Evolutionary conservation across 106 monocot genomes (phyloP), one percentile per base, ranked within the genome.

Genomic region (Phalaenopsis aphrodite): DNA sequence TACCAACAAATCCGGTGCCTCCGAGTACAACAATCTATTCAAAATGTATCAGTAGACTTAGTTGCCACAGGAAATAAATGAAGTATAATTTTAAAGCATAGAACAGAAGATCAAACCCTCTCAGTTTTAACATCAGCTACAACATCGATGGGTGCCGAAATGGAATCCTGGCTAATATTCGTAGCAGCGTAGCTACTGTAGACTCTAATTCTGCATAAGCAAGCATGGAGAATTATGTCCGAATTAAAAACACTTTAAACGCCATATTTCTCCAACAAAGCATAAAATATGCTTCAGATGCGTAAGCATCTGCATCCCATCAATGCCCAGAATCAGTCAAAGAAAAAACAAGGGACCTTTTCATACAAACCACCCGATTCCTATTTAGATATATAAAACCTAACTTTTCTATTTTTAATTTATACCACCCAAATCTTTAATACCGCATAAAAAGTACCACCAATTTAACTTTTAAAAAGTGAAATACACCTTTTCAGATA

Each of bases 1-100:
- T 85, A 73, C 98, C 98, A 81, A 98, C 98, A 84, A 94, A 98
- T 65, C 97, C 97, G 79, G 82, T 92, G 64, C 94, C 98, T 73
- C 97, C 97, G 77, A 98, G 85, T 42, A 98, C 94, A 79, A 98
- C 92, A 88, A 98, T 84, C 98, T 98, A 78, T 52, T 18, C 67
- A 37, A 74, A 65, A 66, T 30, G 5, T 24, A 49, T 49, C 2
- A 37, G 23, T 38, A 67, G 55, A 75, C 76, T 23, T 64, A 18
- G 42, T 21, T 57, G 14, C 30, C 16, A n/a, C 3, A 41, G 58
- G 11, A 41, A 55, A 41, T 41, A 80, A 81, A 0, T 21, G 8
- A 75, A 24, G 21, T 24, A 23, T n/a, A 16, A 11, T 17, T 42
- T 5, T 78, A 38, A 72, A 37, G 11, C 41, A 66, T 5, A 17